Conservation (phyloP, 345 rosid species). For the Lepidium sativum region DNA sequence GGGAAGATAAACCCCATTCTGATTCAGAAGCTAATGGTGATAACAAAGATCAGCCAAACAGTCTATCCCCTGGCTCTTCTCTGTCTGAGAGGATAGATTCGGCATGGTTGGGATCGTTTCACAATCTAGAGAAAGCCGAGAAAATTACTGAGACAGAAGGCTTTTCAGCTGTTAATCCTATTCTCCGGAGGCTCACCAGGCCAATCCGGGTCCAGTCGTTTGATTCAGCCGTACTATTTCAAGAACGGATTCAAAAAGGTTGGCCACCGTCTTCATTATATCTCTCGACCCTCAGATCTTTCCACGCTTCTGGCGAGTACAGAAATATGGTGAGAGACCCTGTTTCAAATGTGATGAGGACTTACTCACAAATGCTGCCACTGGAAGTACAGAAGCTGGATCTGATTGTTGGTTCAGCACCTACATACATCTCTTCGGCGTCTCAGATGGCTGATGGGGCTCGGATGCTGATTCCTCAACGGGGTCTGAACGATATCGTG, state of each 20-base stretch:
- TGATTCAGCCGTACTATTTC: conserved; percentile 71
- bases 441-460: conserved; percentile 71
- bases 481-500: conserved; percentile 48
- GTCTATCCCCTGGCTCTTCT: conserved; percentile 42
- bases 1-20: conserved; percentile 30
- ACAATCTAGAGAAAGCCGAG: conserved; percentile 27
- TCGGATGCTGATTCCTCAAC: conserved; percentile 57
- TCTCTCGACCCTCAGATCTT: conserved; percentile 54
- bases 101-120: conserved; percentile 93
- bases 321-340: conserved; percentile 78
- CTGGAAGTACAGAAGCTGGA: conserved; percentile 62
- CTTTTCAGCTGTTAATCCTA: conserved; percentile 29
- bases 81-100: conserved; percentile 93
- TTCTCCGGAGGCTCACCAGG: conserved; percentile 37
- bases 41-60: conserved; percentile 14
- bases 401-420: conserved; percentile 38
- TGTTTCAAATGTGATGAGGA: conserved; percentile 46
- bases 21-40: conserved; percentile 32
- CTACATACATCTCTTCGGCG: conserved; percentile 51
- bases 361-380: conserved; percentile 53
- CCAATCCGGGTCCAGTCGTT: conserved; percentile 76
- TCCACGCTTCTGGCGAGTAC: conserved; percentile 88
- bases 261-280: conserved; percentile 53
- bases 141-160: conserved; percentile 34
- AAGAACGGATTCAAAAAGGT: conserved; percentile 53